A percentile compares a stretch with the other conserved stretches of the same genome.
Evolutionary conservation across 2,329 filamentous ascomycete genomes (phyloP).

Genomic region (Colletotrichum sp.): DNA sequence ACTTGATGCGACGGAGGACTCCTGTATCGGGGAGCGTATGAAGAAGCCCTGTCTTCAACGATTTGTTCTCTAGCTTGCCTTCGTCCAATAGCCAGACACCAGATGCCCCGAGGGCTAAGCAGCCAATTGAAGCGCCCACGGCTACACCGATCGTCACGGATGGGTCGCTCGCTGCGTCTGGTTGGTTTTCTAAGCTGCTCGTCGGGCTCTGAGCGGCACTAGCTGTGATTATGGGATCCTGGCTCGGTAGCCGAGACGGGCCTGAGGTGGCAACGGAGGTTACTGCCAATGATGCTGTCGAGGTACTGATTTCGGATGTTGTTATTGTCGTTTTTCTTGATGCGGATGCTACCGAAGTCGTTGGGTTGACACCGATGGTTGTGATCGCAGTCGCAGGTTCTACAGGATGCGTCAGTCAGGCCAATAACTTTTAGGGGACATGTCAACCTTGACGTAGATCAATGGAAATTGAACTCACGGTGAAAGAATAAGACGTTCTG

Average conservation of each 20-base stretch:
- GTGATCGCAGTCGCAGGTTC: background rate
- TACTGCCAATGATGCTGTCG: background rate
- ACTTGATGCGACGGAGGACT: background rate
- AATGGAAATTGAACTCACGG: background rate
- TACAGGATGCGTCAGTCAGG: background rate
- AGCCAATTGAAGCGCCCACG: background rate
- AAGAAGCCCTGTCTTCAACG: background rate
- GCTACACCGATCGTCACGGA: background rate
- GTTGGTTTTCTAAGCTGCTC: background rate
- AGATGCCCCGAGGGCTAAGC: background rate
- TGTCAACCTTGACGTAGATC: rapidly evolving
- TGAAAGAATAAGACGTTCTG: conserved; percentile 21
- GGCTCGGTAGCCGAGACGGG: background rate
- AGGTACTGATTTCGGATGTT: background rate
- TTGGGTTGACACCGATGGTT: background rate
- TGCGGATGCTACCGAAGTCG: background rate
- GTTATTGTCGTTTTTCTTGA: background rate
- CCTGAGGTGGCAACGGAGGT: background rate
- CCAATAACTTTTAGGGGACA: background rate
- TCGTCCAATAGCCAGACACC: background rate
- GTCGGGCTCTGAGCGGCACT: background rate
- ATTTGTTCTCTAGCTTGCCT: background rate
- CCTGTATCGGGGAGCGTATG: background rate
- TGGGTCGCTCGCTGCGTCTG: background rate
- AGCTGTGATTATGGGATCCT: background rate